Evolutionary conservation across 352 stramenopile genomes (phyloP).

Genomic region (Phytophthora parvispora): DNA sequence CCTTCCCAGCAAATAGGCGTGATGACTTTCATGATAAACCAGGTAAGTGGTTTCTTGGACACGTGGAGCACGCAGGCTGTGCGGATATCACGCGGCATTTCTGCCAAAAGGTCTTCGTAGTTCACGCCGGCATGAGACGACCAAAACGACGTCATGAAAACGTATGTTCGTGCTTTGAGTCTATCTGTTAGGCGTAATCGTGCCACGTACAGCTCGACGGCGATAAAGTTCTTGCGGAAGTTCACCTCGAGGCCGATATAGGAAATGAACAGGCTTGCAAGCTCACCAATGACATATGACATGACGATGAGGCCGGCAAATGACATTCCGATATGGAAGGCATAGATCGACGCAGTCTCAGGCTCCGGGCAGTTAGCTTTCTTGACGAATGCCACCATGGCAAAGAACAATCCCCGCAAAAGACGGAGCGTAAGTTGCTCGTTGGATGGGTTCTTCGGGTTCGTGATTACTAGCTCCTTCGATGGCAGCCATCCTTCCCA

Average conservation of each 20-base stretch:
- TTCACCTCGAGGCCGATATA: slow-evolving; percentile 60
- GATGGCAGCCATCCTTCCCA: slow-evolving; percentile 58
- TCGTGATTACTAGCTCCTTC: slow-evolving; percentile 29
- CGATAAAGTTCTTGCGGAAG: slow-evolving; percentile 61
- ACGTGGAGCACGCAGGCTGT: slow-evolving; percentile 52
- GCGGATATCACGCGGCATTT: slow-evolving; percentile 51
- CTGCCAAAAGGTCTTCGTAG: slow-evolving; percentile 51
- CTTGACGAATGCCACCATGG: slow-evolving; percentile 47
- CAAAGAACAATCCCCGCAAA: slow-evolving; percentile 52
- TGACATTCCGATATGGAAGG: slow-evolving; percentile 48
- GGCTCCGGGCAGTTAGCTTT: slow-evolving; percentile 48
- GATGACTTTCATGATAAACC: slow-evolving; percentile 45
- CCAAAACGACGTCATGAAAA: slow-evolving; percentile 58
- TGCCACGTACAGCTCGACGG: slow-evolving; percentile 48
- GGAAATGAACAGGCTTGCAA: slow-evolving; percentile 57
- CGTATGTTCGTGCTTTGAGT: slow-evolving; percentile 38
- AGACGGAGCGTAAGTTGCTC: slow-evolving; percentile 39
- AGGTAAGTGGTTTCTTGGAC: slow-evolving; percentile 31
- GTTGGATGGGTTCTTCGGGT: slow-evolving; percentile 33
- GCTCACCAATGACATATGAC: slow-evolving; percentile 57
- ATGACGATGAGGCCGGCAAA: slow-evolving; percentile 52
- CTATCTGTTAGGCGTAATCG: slow-evolving; percentile 32
- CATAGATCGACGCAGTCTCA: slow-evolving; percentile 25
- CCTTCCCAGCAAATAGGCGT: slow-evolving; percentile 26
- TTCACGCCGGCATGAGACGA: slow-evolving; percentile 58